These are phyloP conservation scores for Neofusicoccum laricinum DNA, from an alignment of 2,329 filamentous ascomycete species.

Conservation along the genomic window DNA sequence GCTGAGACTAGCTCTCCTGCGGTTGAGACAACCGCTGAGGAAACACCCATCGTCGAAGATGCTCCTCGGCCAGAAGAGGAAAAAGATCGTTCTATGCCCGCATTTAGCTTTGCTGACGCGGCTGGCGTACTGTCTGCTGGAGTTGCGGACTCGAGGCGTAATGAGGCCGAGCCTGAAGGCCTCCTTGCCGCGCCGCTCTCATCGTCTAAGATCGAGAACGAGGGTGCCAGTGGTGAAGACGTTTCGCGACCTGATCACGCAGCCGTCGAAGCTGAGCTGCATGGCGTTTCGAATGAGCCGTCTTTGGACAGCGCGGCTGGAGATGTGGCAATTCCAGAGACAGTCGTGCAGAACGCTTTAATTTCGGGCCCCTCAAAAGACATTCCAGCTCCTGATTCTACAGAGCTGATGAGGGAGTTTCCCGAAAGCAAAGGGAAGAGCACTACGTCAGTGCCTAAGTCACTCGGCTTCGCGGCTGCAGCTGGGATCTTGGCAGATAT, in stretches of 20 bases:
- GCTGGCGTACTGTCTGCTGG: not conserved
- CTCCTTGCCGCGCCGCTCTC: not conserved
- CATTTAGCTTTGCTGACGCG: not conserved
- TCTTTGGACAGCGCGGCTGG: not conserved
- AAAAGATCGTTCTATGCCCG: not conserved
- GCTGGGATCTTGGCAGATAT: not conserved
- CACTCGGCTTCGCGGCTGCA: conserved; percentile 1
- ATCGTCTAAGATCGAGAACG: not conserved
- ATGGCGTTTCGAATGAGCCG: not conserved
- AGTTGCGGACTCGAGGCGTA: not conserved
- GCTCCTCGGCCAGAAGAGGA: not conserved
- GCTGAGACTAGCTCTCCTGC: not conserved
- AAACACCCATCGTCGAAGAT: not conserved
- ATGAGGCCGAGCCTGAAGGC: not conserved
- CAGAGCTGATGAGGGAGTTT: no score
- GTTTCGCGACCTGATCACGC: not conserved
- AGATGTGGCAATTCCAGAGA: not conserved
- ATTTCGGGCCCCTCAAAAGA: not conserved
- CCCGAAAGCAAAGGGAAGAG: not conserved
- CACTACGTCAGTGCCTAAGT: not conserved
- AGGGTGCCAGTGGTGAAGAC: not conserved
- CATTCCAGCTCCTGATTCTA: not conserved
- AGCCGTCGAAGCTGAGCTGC: not conserved
- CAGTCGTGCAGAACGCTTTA: not conserved
- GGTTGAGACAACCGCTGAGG: not conserved